A percentile compares a stretch with the other conserved stretches of the same genome.
Conservation (phyloP, 768 basidiomycete genomes). For the Hemileccinum rubropunctum region DNA sequence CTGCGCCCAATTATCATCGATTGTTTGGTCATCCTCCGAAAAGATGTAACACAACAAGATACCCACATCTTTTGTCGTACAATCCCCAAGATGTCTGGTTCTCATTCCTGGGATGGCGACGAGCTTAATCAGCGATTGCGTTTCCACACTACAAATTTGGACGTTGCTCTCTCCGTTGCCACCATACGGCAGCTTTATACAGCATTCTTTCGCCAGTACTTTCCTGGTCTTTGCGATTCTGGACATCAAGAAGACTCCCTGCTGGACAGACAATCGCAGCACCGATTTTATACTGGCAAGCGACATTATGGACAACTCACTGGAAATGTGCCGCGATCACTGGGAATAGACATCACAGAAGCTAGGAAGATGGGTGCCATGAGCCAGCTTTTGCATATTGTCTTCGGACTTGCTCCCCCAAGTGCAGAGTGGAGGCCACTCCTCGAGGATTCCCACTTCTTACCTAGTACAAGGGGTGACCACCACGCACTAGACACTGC, state of each 20-base stretch:
- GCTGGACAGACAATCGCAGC: not conserved
- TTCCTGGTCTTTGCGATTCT: not conserved
- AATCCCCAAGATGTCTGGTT: not conserved
- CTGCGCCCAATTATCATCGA: not conserved
- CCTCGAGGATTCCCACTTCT: not conserved
- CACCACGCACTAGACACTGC: no score
- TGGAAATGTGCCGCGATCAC: not conserved
- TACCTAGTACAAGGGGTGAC: no score
- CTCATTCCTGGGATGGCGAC: not conserved
- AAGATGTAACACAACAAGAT: not conserved
- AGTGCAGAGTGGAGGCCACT: not conserved
- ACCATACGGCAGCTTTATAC: not conserved
- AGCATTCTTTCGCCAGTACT: not conserved
- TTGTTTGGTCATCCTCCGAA: not conserved
- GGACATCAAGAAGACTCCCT: not conserved
- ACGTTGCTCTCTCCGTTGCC: not conserved
- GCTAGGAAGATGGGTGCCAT: not conserved
- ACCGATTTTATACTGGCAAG: conserved; percentile 1
- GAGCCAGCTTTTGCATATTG: not conserved
- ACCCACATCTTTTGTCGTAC: not conserved
- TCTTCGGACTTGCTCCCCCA: not conserved
- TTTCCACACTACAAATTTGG: not conserved
- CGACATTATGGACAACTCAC: not conserved
- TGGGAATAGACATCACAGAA: not conserved
- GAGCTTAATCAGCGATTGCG: not conserved